Evolutionary conservation across 2,329 filamentous ascomycete species (phyloP), one percentile per base, ranked within the genome.

Genomic region (Exophiala bonariae): DNA sequence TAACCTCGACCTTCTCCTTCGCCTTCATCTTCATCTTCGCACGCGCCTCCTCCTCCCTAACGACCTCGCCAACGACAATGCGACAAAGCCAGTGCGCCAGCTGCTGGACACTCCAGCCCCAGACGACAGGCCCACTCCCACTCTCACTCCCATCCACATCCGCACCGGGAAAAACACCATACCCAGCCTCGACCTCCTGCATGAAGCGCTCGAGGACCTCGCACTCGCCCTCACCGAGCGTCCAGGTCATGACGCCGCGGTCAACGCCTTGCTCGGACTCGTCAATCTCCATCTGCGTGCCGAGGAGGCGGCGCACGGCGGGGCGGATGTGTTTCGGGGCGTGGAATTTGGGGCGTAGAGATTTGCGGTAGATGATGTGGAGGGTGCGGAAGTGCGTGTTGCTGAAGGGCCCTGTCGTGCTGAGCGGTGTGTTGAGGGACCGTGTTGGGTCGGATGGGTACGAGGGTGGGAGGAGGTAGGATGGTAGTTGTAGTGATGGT

Each of bases 271-370:
- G 23, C 9, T 32, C 37, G 20, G 35, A 49, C 47, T 59, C 56
- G 26, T 85, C 79, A 22, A 92, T 67, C 66, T 91, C 86, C 41
- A 78, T 68, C 65, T 92, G 91, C 86, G 23, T 37, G 19, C 49
- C 41, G 3, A 42, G 14, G 9, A 59, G 37, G 3, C 37, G 40
- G 4, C 36, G 40, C 28, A 59, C 42, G 4, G 47, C 43, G 9
- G 49, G 46, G 9, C 57, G 50, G 14, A 59, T 52, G 36, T 33
- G 9, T 40, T n/a, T 3, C 30, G 49, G 55, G 3, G 41, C 49
- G 38, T 56, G 57, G 47, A 58, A 59, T 33, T 52, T 51, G 4
- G 56, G 49, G 11, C 51, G 53, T 17, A 52, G 44, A 2, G 59
- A 58, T 52, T 59, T 59, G 39, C 51, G 49, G 44, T 57, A 56